phyloP scores from a whole-genome alignment of 352 stramenopile species.

The Phytopythium kandeliae region DNA sequence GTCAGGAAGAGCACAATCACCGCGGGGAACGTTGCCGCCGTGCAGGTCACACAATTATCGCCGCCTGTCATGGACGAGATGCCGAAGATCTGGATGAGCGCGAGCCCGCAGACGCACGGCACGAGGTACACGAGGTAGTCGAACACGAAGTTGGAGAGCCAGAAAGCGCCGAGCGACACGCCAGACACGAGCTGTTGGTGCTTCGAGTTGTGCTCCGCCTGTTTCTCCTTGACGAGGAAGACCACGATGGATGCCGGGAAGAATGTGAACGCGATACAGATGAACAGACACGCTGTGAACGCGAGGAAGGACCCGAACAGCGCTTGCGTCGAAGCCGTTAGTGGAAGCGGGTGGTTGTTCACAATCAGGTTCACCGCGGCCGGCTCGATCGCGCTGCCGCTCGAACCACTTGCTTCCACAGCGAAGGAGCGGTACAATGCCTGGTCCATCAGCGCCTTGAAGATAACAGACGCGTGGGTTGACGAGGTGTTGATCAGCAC shows the following conservation, averaged over 20 bases:
- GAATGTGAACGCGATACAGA: constrained; percentile 88
- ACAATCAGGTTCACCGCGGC: constrained; percentile 30
- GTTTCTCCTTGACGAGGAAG: constrained; percentile 93
- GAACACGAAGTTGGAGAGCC: constrained; percentile 93
- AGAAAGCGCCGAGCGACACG: constrained; percentile 90
- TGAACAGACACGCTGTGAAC: constrained; percentile 76
- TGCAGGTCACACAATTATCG: constrained; percentile 38
- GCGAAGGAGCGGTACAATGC: constrained; percentile 56
- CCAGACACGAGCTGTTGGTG: constrained; percentile 94
- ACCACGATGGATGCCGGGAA: constrained; percentile 87
- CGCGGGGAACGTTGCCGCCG: constrained; percentile 30
- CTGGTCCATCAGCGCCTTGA: constrained; percentile 61
- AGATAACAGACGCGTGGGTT: constrained; percentile 45
- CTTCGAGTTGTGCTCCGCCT: constrained; percentile 89
- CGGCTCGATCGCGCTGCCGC: too few relatives aligned
- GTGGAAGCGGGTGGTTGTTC: constrained; percentile 51
- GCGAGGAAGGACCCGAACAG: constrained; percentile 47
- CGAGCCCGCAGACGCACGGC: constrained; percentile 31
- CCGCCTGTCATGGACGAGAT: constrained; percentile 42
- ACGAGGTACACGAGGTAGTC: constrained; percentile 91
- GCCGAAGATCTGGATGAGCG: constrained; percentile 42
- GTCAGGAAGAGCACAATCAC: constrained; percentile 55
- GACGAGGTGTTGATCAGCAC: constrained; percentile 61
- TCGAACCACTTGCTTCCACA: constrained; percentile 12
- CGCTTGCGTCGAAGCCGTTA: constrained; percentile 37